Conservation (phyloP, 192 early-diverging fungal genomes). For the Obelidium mucronatum region DNA sequence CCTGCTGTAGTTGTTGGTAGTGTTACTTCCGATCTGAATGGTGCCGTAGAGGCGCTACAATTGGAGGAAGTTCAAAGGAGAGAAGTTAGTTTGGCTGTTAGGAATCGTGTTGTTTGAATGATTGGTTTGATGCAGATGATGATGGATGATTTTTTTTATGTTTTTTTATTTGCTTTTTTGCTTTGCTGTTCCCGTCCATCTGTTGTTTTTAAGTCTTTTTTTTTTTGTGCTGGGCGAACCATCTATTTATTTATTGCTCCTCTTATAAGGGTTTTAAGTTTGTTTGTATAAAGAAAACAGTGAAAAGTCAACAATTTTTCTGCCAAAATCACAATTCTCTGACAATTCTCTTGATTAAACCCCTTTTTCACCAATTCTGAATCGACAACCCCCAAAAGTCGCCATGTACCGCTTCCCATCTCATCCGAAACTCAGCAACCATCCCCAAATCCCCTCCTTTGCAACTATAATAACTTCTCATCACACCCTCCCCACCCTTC, state of each 20-base stretch:
- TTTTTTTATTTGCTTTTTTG: background rate
- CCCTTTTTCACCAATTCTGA: constrained; percentile 10
- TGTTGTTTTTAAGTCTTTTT: background rate
- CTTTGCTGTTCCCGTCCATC: background rate
- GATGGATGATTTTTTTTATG: constrained; percentile 10
- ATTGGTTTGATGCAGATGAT: too few relatives aligned
- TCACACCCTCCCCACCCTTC: constrained; percentile 24
- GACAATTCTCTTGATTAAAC: too few relatives aligned
- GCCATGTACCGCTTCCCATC: constrained; percentile 3
- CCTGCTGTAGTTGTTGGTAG: background rate
- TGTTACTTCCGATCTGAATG: constrained; percentile 19
- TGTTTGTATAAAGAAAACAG: background rate
- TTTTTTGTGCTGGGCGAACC: background rate
- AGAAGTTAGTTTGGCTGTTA: constrained; percentile 24
- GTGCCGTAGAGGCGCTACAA: constrained; percentile 22
- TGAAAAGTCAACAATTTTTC: too few relatives aligned
- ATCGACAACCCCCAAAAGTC: background rate
- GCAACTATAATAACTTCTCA: constrained; percentile 21
- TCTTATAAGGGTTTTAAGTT: background rate
- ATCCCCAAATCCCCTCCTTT: constrained; percentile 27
- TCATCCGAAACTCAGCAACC: constrained; percentile 17
- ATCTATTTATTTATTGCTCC: background rate
- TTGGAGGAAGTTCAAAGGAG: constrained; percentile 21
- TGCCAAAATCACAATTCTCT: too few relatives aligned
- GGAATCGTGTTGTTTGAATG: constrained; percentile 27